Evolutionary conservation across 2,329 filamentous ascomycete species (phyloP).

Genomic region (Fusarium globosum): DNA sequence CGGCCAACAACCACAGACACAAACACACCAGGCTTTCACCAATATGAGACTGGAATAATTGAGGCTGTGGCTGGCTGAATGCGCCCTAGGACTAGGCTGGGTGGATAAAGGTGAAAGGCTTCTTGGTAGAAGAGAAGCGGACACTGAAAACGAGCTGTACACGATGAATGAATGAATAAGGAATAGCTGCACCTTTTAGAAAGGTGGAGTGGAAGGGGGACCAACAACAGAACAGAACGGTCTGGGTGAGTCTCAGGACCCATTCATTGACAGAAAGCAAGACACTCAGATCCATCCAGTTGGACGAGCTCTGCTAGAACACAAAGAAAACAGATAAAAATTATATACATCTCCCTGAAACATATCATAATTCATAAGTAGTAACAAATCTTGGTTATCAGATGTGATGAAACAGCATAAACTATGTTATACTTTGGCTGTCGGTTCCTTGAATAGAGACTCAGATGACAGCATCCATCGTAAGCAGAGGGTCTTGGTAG

Average conservation of each 20-base stretch:
- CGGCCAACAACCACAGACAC: conserved; percentile 20
- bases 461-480: conserved; percentile 11
- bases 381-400: background rate
- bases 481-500: conserved; percentile 6
- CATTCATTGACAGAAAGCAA: conserved; percentile 8
- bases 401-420: background rate
- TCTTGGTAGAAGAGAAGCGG: conserved; percentile 24
- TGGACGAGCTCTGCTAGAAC: conserved; percentile 13
- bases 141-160: conserved; percentile 21
- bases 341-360: background rate
- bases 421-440: background rate
- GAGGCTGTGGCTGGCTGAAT: conserved; percentile 30
- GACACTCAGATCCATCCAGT: conserved; percentile 22
- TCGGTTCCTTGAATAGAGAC: background rate
- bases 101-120: conserved; percentile 21
- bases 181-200: conserved; percentile 26
- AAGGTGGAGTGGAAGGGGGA: conserved; percentile 21
- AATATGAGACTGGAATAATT: conserved; percentile 11
- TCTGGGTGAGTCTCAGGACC: conserved; percentile 17
- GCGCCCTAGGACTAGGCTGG: conserved; percentile 28
- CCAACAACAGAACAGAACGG: conserved; percentile 6
- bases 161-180: conserved; percentile 30
- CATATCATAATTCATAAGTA: conserved; percentile 1
- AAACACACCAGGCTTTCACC: conserved; percentile 6
- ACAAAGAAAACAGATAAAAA: conserved; percentile 12